A percentile compares a stretch with the other conserved stretches of the same genome.
phyloP scores from a whole-genome alignment of 2,329 filamentous ascomycete genomes.

The Penicillium thymicola region DNA sequence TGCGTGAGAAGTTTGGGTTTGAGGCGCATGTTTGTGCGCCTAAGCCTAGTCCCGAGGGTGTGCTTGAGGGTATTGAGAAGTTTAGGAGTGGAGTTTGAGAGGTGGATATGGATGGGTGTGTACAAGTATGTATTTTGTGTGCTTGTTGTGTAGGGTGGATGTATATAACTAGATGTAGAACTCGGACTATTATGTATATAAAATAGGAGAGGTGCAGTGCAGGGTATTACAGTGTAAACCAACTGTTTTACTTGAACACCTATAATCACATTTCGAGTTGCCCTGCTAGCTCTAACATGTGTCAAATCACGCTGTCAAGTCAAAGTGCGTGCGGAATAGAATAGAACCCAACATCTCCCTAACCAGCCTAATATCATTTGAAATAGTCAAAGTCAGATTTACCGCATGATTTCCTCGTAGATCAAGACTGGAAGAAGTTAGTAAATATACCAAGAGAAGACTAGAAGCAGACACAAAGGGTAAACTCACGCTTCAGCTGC shows the following conservation, averaged over 20 bases:
- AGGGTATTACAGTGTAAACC: background rate
- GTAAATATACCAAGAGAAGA: background rate
- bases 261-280: conserved; percentile 10
- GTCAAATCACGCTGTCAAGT: conserved; percentile 7
- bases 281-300: conserved; percentile 13
- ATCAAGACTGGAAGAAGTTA: conserved; percentile 62
- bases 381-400: conserved; percentile 19
- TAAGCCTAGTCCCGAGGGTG: conserved; percentile 76
- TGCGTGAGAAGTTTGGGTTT: conserved; percentile 48
- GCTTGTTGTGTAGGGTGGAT: background rate
- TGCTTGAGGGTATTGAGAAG: conserved; percentile 63
- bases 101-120: no score
- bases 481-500: conserved; percentile 74
- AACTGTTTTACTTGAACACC: background rate
- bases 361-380: background rate
- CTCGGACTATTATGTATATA: background rate
- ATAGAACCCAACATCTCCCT: conserved; percentile 2
- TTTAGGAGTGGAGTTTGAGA: conserved; percentile 37
- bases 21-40: conserved; percentile 63
- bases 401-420: conserved; percentile 92
- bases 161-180: background rate
- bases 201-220: background rate
- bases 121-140: no score
- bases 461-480: background rate
- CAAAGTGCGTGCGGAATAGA: conserved; percentile 14